A percentile compares a stretch with the other conserved stretches of the same genome.
phyloP scores from a whole-genome alignment of 2,329 filamentous ascomycete genomes.

The Byssoonygena ceratinophila region DNA sequence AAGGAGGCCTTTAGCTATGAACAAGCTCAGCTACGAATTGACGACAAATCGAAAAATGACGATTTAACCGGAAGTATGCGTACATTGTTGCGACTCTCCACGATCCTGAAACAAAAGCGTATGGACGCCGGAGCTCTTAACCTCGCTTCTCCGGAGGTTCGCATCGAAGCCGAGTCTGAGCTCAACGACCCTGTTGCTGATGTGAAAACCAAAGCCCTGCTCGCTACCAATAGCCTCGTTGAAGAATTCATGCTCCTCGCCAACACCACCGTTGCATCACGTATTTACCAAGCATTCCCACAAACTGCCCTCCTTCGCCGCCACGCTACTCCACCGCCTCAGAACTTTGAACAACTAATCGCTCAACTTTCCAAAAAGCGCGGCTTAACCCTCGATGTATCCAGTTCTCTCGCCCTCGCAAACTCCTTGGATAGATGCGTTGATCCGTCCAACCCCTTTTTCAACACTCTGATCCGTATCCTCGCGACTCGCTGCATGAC shows the following conservation, averaged over 20 bases:
- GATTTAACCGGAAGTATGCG: conserved; percentile 86
- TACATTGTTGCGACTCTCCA: conserved; percentile 73
- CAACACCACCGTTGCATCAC: conserved; percentile 85
- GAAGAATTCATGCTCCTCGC: conserved; percentile 99
- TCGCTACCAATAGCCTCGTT: conserved; percentile 94
- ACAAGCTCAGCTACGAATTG: conserved; percentile 85
- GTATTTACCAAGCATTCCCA: conserved; percentile 83
- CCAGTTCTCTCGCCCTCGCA: conserved; percentile 85
- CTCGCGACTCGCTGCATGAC: conserved; percentile 99
- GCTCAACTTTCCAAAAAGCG: conserved; percentile 85
- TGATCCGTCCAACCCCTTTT: conserved; percentile 76
- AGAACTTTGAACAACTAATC: conserved; percentile 88
- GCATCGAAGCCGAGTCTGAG: conserved; percentile 88
- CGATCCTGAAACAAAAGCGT: conserved; percentile 86
- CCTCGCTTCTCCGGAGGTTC: conserved; percentile 93
- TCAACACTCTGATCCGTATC: conserved; percentile 96
- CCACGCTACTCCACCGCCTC: conserved; percentile 83
- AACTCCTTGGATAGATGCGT: conserved; percentile 80
- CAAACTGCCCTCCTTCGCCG: conserved; percentile 90
- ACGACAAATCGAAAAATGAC: conserved; percentile 76
- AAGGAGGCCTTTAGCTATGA: conserved; percentile 97
- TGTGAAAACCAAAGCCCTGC: conserved; percentile 85
- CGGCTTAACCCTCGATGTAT: conserved; percentile 65
- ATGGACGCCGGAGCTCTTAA: conserved; percentile 94
- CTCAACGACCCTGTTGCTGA: conserved; percentile 84